These are phyloP conservation scores for Adansonia rubrostipa DNA, from an alignment of 441 rosid genomes.

Conservation along the genomic window DNA sequence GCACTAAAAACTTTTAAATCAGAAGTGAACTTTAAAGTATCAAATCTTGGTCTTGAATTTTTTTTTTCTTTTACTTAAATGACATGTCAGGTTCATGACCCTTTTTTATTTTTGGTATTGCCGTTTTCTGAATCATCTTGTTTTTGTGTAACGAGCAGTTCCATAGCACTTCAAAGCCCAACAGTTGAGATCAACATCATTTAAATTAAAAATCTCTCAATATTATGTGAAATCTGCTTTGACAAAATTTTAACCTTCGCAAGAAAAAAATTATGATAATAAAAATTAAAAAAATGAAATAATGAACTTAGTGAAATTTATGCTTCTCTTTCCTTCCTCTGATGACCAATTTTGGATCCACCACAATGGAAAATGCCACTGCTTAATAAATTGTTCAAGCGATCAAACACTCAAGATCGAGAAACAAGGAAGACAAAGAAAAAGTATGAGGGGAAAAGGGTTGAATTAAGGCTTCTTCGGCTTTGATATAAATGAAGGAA, in stretches of 20 bases:
- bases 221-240: slow-evolving; percentile 18
- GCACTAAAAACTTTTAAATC: no score
- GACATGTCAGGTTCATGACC: no score
- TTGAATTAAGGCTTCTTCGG: neutral
- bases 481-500: slow-evolving; percentile 17
- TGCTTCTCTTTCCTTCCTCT: neutral
- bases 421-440: slow-evolving; percentile 17
- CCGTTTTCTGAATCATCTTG: slow-evolving; percentile 46
- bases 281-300: no score
- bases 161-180: slow-evolving; percentile 61
- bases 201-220: slow-evolving; percentile 23
- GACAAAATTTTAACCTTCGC: slow-evolving; percentile 16
- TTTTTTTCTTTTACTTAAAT: no score
- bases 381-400: slow-evolving; percentile 17
- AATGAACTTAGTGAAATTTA: neutral
- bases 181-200: slow-evolving; percentile 53
- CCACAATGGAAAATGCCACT: slow-evolving; percentile 25
- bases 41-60: no score
- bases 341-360: slow-evolving; percentile 29
- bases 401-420: slow-evolving; percentile 28
- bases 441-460: neutral
- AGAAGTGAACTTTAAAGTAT: no score
- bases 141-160: slow-evolving; percentile 47
- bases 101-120: no score
- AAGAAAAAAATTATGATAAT: neutral